A percentile compares a stretch with the other conserved stretches of the same genome.
Conservation (phyloP, 2,329 filamentous ascomycete genomes). For the Xylariales sp. region DNA sequence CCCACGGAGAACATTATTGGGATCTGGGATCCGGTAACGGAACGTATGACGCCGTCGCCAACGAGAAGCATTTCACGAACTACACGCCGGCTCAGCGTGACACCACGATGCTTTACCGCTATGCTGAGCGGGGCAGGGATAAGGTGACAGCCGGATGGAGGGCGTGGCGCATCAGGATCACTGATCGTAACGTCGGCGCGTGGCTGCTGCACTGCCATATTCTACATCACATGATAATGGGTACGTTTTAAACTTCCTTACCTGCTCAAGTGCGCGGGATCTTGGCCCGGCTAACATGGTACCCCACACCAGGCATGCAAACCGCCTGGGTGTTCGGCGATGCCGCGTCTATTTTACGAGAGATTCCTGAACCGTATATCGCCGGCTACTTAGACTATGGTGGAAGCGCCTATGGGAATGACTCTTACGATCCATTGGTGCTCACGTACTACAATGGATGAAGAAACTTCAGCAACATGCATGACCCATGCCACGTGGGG, state of each 20-base stretch:
- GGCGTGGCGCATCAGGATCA: conserved; percentile 65
- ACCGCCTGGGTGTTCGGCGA: conserved; percentile 56
- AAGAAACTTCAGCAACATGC: conserved; percentile 9
- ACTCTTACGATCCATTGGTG: conserved; percentile 50
- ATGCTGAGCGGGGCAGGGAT: conserved; percentile 55
- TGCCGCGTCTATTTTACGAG: conserved; percentile 51
- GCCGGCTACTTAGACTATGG: conserved; percentile 58
- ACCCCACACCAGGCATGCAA: conserved; percentile 52
- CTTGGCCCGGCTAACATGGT: conserved; percentile 7
- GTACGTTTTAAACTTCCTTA: conserved; percentile 47
- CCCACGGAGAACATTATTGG: conserved; percentile 65
- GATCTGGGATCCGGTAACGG: conserved; percentile 66
- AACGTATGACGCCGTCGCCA: conserved; percentile 61
- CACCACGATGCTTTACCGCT: conserved; percentile 68
- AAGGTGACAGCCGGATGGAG: conserved; percentile 66
- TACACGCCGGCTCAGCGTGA: conserved; percentile 56
- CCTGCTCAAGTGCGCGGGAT: not conserved
- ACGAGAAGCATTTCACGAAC: conserved; percentile 56
- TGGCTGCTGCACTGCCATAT: conserved; percentile 74
- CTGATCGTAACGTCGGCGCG: conserved; percentile 62
- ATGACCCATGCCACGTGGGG: conserved; percentile 16
- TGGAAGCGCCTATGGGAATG: conserved; percentile 59
- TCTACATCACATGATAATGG: conserved; percentile 69
- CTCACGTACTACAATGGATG: conserved; percentile 41
- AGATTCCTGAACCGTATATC: conserved; percentile 52